These are phyloP conservation scores for Aspergillus pseudoterreus DNA, from an alignment of 2,329 filamentous ascomycete genomes.

Conservation along the genomic window DNA sequence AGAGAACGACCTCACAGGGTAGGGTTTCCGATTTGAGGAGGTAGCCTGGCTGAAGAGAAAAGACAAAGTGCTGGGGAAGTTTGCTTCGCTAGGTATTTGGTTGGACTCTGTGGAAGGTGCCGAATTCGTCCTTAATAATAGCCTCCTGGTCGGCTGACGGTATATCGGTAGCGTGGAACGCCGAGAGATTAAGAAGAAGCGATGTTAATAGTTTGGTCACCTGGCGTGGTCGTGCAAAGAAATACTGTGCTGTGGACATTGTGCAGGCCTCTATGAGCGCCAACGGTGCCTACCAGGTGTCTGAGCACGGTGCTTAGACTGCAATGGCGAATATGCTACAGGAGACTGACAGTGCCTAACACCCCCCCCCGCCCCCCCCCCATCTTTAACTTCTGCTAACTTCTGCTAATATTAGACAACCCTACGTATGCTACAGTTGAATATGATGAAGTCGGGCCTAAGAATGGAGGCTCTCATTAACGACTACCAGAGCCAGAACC, in stretches of 20 bases:
- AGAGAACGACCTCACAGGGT: slow-evolving; percentile 12
- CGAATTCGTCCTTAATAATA: slow-evolving; percentile 18
- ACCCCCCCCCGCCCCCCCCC: slow-evolving; percentile 5
- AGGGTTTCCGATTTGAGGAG: slow-evolving; percentile 21
- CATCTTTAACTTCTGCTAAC: too few species aligned
- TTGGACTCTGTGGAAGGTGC: slow-evolving; percentile 21
- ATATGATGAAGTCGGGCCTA: slow-evolving; percentile 20
- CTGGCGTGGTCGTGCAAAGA: slow-evolving; percentile 23
- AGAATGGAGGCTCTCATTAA: slow-evolving; percentile 28
- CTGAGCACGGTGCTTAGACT: slow-evolving; percentile 16
- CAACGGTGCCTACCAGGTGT: slow-evolving; percentile 15
- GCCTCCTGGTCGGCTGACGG: slow-evolving; percentile 16
- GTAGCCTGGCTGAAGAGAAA: slow-evolving; percentile 24
- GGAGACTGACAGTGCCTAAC: slow-evolving; percentile 14
- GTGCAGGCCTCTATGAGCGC: slow-evolving; percentile 15
- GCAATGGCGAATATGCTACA: slow-evolving; percentile 16
- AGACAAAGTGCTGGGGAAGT: slow-evolving; percentile 19
- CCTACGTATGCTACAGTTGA: slow-evolving; percentile 17
- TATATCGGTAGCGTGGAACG: slow-evolving; percentile 21
- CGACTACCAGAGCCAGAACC: slow-evolving; percentile 17
- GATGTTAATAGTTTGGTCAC: slow-evolving; percentile 22
- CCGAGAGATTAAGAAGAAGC: slow-evolving; percentile 17
- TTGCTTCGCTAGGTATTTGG: slow-evolving; percentile 22
- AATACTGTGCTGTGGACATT: slow-evolving; percentile 18
- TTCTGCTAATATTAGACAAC: slow-evolving; percentile 19